Evolutionary conservation across 805 yeast species (phyloP).

Genomic region (Starmerella riodocensis): DNA sequence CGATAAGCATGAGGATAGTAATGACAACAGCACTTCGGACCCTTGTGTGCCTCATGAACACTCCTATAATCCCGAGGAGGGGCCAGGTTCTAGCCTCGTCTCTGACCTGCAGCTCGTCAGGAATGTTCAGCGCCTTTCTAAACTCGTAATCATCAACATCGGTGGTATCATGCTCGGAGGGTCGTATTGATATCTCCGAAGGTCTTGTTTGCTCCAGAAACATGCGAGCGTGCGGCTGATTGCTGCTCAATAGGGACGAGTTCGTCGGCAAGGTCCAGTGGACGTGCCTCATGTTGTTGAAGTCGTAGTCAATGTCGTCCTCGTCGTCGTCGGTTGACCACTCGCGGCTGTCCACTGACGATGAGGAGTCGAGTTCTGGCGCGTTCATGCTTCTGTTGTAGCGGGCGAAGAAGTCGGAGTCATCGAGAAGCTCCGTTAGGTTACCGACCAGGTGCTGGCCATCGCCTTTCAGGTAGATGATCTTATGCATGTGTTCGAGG

Average conservation of each 20-base stretch:
- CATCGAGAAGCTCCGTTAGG: conserved; percentile 36
- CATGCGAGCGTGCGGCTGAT: not conserved
- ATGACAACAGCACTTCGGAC: not conserved
- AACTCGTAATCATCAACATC: not conserved
- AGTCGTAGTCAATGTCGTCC: not conserved
- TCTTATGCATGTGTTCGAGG: conserved; percentile 51
- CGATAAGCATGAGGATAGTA: not conserved
- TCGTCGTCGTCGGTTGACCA: not conserved
- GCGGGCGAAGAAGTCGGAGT: not conserved
- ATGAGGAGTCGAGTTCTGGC: conserved; percentile 4
- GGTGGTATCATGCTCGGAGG: not conserved
- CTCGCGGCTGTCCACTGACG: not conserved
- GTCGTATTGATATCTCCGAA: not conserved
- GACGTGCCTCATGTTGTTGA: too few relatives aligned
- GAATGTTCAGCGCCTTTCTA: not conserved
- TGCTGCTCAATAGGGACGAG: too few relatives aligned
- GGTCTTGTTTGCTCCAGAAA: not conserved
- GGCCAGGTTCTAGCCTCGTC: not conserved
- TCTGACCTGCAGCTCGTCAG: not conserved
- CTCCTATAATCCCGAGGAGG: not conserved
- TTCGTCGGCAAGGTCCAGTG: too few relatives aligned
- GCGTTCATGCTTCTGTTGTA: conserved; percentile 2
- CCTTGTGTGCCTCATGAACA: not conserved
- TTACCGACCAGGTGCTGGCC: conserved; percentile 47
- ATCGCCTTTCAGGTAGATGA: conserved; percentile 50